Evolutionary conservation across 306 rosid species (phyloP).

Genomic region (Trichosanthes truncata): DNA sequence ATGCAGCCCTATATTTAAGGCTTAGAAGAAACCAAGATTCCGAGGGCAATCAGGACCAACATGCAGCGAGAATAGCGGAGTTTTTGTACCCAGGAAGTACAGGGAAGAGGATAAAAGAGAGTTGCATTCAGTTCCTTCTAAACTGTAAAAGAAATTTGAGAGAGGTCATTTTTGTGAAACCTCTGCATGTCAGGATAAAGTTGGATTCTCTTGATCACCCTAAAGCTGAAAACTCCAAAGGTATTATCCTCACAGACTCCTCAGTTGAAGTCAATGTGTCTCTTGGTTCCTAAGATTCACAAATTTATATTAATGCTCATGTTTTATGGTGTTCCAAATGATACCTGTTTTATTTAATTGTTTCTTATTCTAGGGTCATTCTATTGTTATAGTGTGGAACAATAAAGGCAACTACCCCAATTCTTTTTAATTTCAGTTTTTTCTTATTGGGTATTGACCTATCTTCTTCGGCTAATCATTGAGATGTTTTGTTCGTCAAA

Average conservation of each 20-base stretch:
- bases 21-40: slow-evolving; percentile 26
- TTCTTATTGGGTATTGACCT: not conserved
- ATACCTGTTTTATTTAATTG: not conserved
- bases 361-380: not conserved
- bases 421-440: not conserved
- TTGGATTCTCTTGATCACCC: slow-evolving; percentile 47
- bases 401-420: not conserved
- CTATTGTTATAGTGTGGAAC: not conserved
- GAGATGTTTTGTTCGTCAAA: too few relatives aligned
- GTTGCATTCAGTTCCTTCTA: slow-evolving; percentile 37
- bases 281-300: slow-evolving; percentile 10
- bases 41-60: slow-evolving; percentile 31
- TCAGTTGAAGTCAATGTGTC: slow-evolving; percentile 45
- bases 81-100: slow-evolving; percentile 33
- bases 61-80: slow-evolving; percentile 53
- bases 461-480: not conserved
- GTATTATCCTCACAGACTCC: slow-evolving; percentile 50
- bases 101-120: slow-evolving; percentile 41
- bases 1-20: slow-evolving; percentile 47
- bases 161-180: slow-evolving; percentile 58
- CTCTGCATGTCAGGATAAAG: slow-evolving; percentile 59
- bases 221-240: slow-evolving; percentile 59
- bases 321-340: not conserved
- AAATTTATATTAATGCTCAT: not conserved
- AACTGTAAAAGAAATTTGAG: slow-evolving; percentile 52